These are phyloP conservation scores for Penicillium verrucosum DNA, from an alignment of 2,329 filamentous ascomycete species.

Conservation along the genomic window DNA sequence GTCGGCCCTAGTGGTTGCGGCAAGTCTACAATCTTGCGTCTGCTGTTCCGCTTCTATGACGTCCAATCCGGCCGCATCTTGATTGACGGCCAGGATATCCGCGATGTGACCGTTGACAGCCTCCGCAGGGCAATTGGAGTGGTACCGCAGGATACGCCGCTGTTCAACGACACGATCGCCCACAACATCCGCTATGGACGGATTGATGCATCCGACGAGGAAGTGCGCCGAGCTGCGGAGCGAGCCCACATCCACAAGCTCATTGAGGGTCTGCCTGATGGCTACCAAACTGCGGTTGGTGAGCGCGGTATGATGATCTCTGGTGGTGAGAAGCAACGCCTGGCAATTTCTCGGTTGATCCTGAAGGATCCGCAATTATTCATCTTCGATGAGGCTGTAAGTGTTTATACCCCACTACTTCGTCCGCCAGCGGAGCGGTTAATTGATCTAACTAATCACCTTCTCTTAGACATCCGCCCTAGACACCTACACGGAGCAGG, in stretches of 20 bases:
- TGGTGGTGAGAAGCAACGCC: conserved; percentile 86
- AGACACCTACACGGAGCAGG: conserved; percentile 90
- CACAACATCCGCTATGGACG: conserved; percentile 95
- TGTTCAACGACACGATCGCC: conserved; percentile 95
- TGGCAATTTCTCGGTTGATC: conserved; percentile 78
- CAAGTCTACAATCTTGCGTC: conserved; percentile 86
- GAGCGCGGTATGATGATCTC: conserved; percentile 97
- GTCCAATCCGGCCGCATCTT: conserved; percentile 78
- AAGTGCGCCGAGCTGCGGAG: conserved; percentile 73
- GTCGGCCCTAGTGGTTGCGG: conserved; percentile 95
- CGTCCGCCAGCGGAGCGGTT: background rate
- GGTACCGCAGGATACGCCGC: conserved; percentile 91
- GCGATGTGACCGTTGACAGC: conserved; percentile 75
- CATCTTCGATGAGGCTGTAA: conserved; percentile 87
- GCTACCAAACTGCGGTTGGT: conserved; percentile 86
- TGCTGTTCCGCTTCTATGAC: conserved; percentile 94
- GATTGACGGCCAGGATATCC: conserved; percentile 90
- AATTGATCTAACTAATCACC: background rate
- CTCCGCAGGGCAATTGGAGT: conserved; percentile 85
- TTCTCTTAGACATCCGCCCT: conserved; percentile 67
- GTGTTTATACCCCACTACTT: conserved; percentile 23
- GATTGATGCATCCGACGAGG: conserved; percentile 68
- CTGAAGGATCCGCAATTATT: conserved; percentile 85
- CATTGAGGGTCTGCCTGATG: conserved; percentile 75
- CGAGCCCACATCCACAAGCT: conserved; percentile 83